A percentile compares a stretch with the other conserved stretches of the same genome.
Conservation (phyloP, 78 protist genomes). For the Mastigamoeba balamuthi region DNA sequence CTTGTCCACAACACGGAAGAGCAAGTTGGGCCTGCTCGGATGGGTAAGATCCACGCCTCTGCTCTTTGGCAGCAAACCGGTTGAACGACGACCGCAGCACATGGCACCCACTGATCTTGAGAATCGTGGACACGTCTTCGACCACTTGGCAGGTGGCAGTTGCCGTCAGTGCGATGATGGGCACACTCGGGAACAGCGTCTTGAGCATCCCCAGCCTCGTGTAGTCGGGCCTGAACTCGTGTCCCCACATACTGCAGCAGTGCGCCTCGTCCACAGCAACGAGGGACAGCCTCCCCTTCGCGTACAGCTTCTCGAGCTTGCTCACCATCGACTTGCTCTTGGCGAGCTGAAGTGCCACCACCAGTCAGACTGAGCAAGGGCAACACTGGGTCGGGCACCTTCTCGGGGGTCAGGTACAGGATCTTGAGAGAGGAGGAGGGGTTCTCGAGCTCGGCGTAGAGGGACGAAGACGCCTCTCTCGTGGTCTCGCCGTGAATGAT, state of each 20-base stretch:
- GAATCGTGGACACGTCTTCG: background rate
- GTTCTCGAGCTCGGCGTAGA: background rate
- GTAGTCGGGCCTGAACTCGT: constrained; percentile 77
- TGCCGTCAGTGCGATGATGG: constrained; percentile 63
- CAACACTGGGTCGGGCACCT: too few species aligned
- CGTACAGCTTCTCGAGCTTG: background rate
- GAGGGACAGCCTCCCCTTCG: constrained; percentile 10
- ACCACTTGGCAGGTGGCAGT: constrained; percentile 45
- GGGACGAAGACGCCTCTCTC: constrained; percentile 2
- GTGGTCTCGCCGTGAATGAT: constrained; percentile 26
- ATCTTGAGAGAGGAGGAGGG: background rate
- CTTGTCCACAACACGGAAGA: constrained; percentile 18
- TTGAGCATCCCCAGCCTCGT: background rate
- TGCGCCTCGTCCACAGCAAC: constrained; percentile 88
- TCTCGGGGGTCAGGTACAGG: constrained; percentile 74
- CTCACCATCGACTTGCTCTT: background rate
- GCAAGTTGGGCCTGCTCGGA: constrained; percentile 56
- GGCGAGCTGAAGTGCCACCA: background rate
- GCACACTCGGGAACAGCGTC: constrained; percentile 41
- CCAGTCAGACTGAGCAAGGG: background rate
- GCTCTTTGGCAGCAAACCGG: too few species aligned
- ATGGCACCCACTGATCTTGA: background rate
- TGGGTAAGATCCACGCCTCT: too few species aligned
- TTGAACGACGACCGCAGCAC: background rate
- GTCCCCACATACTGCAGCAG: constrained; percentile 90